A percentile compares a stretch with the other conserved stretches of the same genome.
phyloP scores from a whole-genome alignment of 768 basidiomycete genomes.

The Tricholomella constricta region DNA sequence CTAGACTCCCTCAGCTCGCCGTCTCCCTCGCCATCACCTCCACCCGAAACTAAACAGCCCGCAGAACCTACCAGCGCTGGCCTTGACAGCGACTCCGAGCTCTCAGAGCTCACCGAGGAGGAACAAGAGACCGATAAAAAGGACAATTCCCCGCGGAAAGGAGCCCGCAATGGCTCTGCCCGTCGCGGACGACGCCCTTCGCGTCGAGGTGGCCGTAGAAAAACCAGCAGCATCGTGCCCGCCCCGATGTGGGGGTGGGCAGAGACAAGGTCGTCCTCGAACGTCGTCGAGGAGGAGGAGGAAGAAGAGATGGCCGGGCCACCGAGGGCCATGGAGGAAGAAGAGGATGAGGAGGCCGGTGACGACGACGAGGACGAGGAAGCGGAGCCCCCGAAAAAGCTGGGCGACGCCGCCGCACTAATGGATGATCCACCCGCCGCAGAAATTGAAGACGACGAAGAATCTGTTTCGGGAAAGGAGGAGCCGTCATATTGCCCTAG shows the following conservation, averaged over 20 bases:
- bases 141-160: slow-evolving; percentile 23
- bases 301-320: slow-evolving; percentile 50
- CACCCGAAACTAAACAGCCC: slow-evolving; percentile 23
- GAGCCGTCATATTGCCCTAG: slow-evolving; percentile 9
- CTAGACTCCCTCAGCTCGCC: slow-evolving; percentile 68
- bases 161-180: slow-evolving; percentile 14
- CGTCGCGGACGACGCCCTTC: slow-evolving; percentile 19
- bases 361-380: slow-evolving; percentile 38
- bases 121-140: slow-evolving; percentile 57
- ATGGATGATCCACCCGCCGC: slow-evolving; percentile 18
- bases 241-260: slow-evolving; percentile 90
- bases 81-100: slow-evolving; percentile 70
- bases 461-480: slow-evolving; percentile 16
- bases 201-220: slow-evolving; percentile 27
- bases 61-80: slow-evolving; percentile 33
- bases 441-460: slow-evolving; percentile 17
- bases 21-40: slow-evolving; percentile 54
- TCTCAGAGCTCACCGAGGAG: slow-evolving; percentile 84
- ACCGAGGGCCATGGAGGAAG: slow-evolving; percentile 62
- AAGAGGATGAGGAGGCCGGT: slow-evolving; percentile 47
- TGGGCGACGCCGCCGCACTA: slow-evolving; percentile 7
- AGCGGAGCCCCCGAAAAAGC: slow-evolving; percentile 13
- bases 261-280: slow-evolving; percentile 44
- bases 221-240: slow-evolving; percentile 62
- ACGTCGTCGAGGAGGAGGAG: slow-evolving; percentile 50